These are phyloP conservation scores for Mitragyna speciosa DNA, from an alignment of 257 asterid species.

Conservation along the genomic window DNA sequence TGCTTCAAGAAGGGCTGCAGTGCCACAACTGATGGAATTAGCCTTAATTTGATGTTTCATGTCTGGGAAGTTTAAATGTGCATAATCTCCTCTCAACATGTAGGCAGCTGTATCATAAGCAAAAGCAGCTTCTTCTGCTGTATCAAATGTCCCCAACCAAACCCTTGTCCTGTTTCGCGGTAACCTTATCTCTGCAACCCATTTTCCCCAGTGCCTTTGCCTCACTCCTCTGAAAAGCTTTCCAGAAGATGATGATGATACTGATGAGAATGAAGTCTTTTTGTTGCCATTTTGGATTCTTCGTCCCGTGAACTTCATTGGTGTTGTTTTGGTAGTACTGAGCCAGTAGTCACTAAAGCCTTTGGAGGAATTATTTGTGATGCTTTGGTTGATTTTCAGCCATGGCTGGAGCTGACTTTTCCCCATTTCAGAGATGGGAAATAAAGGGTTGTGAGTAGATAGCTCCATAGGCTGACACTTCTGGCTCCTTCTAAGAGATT, in stretches of 20 bases:
- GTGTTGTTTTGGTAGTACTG: conserved; percentile 59
- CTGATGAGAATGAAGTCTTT: conserved; percentile 17
- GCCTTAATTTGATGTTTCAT: conserved; percentile 42
- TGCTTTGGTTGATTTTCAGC: conserved; percentile 35
- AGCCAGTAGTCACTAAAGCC: conserved; percentile 58
- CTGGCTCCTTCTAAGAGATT: conserved; percentile 19
- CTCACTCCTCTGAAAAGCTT: conserved; percentile 68
- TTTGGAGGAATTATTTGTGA: conserved; percentile 37
- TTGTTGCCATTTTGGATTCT: conserved; percentile 17
- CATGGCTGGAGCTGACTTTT: conserved; percentile 28
- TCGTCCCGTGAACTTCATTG: conserved; percentile 44
- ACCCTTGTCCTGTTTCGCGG: conserved; percentile 57
- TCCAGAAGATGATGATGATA: conserved; percentile 27
- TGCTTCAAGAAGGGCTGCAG: conserved; percentile 53
- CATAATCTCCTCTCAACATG: conserved; percentile 58
- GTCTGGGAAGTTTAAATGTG: conserved; percentile 52
- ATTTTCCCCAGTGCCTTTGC: conserved; percentile 67
- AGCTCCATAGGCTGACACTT: conserved; percentile 11
- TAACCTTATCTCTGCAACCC: conserved; percentile 62
- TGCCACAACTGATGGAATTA: conserved; percentile 33
- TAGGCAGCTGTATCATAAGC: conserved; percentile 64
- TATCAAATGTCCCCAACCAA: conserved; percentile 64
- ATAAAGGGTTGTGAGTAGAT: conserved; percentile 27
- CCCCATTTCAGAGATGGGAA: conserved; percentile 38
- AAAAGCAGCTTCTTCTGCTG: conserved; percentile 61